These are phyloP conservation scores for Lupinus albus DNA, from an alignment of 306 rosid genomes.

Conservation along the genomic window DNA sequence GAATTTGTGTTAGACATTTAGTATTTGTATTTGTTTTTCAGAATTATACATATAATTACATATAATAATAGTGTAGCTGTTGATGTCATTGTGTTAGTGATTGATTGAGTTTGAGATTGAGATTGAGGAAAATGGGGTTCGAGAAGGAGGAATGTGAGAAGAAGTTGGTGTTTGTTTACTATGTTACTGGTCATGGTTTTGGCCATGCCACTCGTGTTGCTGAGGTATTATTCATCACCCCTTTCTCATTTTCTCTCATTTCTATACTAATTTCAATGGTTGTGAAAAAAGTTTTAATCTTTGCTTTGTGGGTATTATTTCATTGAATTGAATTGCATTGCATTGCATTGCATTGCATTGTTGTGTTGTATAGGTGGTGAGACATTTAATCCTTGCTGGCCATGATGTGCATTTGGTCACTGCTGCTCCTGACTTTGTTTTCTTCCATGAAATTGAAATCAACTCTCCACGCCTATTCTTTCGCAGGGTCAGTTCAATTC, in stretches of 20 bases:
- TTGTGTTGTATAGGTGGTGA: slow-evolving; percentile 63
- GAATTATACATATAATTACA: too few species aligned
- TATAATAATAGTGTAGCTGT: neutral
- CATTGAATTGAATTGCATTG: too few species aligned
- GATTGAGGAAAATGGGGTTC: slow-evolving; percentile 58
- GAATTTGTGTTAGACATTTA: too few species aligned
- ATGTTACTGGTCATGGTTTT: slow-evolving; percentile 93
- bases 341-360: neutral
- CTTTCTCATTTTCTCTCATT: neutral
- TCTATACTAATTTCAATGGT: neutral
- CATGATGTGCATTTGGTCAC: slow-evolving; percentile 94
- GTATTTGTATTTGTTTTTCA: too few species aligned
- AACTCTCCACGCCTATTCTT: slow-evolving; percentile 71
- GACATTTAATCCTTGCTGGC: slow-evolving; percentile 81
- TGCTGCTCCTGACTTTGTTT: slow-evolving; percentile 92
- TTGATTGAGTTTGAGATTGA: neutral
- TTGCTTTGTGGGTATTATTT: slow-evolving; percentile 3
- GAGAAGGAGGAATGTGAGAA: slow-evolving; percentile 56
- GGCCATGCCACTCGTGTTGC: slow-evolving; percentile 96
- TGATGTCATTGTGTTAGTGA: neutral
- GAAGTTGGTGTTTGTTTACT: slow-evolving; percentile 82
- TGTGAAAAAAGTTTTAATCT: neutral
- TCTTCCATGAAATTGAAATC: slow-evolving; percentile 65
- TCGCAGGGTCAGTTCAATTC: slow-evolving; percentile 62
- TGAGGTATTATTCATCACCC: slow-evolving; percentile 51